phyloP scores from a whole-genome alignment of 1,284 basidiomycete genomes.

The Ustilago tritici region DNA sequence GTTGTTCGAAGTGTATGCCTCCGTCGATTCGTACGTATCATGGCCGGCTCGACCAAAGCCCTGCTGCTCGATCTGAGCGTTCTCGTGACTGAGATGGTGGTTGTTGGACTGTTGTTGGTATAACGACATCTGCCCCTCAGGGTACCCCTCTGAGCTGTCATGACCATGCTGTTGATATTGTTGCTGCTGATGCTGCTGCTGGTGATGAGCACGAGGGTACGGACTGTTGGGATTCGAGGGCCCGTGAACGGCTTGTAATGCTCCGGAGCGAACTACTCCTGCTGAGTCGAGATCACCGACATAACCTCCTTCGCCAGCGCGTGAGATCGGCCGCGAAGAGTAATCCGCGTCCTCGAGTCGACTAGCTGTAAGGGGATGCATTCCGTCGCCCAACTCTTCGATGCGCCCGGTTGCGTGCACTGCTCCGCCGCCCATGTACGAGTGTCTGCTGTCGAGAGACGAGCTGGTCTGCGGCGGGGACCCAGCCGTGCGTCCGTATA shows the following conservation, averaged over 20 bases:
- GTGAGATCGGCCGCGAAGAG: constrained; percentile 36
- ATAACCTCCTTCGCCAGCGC: constrained; percentile 31
- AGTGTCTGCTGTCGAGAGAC: constrained; percentile 43
- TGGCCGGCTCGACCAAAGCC: constrained; percentile 15
- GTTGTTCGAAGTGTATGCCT: constrained; percentile 14
- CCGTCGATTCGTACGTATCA: constrained; percentile 10
- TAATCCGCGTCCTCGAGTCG: constrained; percentile 24
- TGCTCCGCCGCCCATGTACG: constrained; percentile 15
- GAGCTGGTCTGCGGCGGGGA: constrained; percentile 50
- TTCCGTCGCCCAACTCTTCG: constrained; percentile 23
- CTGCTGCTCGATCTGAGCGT: constrained; percentile 24
- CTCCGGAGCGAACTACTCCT: constrained; percentile 24
- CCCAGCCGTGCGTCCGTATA: constrained; percentile 22
- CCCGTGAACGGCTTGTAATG: constrained; percentile 14
- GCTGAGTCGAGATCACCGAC: constrained; percentile 31
- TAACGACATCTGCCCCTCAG: constrained; percentile 22
- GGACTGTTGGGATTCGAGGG: constrained; percentile 37
- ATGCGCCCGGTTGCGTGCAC: constrained; percentile 18
- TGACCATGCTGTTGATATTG: constrained; percentile 8
- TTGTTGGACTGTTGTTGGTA: constrained; percentile 21
- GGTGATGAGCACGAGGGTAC: constrained; percentile 23
- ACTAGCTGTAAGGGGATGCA: constrained; percentile 21
- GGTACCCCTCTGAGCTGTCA: not conserved
- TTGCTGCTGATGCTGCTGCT: constrained; percentile 13
- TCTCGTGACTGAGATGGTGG: constrained; percentile 1